Evolutionary conservation across 2,329 filamentous ascomycete species (phyloP).

Genomic region (Sporothrix phasma): DNA sequence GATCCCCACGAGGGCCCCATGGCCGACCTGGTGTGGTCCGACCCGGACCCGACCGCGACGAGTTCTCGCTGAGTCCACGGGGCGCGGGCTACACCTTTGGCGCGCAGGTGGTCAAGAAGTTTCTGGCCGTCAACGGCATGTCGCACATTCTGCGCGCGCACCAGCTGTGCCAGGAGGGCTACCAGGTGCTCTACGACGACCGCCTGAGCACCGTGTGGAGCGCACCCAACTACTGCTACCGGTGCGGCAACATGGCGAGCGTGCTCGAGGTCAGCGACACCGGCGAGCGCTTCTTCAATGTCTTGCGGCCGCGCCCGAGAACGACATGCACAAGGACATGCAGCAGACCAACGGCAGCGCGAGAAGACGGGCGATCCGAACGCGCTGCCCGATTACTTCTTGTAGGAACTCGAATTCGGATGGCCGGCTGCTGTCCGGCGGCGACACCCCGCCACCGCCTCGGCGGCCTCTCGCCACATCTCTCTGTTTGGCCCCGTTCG

Average conservation of each 20-base stretch:
- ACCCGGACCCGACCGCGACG: slow-evolving; percentile 93
- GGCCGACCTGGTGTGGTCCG: slow-evolving; percentile 98
- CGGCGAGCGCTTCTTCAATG: slow-evolving; percentile 92
- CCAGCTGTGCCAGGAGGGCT: slow-evolving; percentile 95
- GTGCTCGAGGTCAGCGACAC: slow-evolving; percentile 92
- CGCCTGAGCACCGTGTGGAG: slow-evolving; percentile 94
- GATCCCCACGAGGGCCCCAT: slow-evolving; percentile 96
- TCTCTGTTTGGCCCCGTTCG: too few relatives aligned
- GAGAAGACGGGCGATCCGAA: slow-evolving; percentile 59
- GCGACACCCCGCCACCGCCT: too few relatives aligned
- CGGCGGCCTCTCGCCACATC: too few relatives aligned
- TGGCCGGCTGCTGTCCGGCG: too few relatives aligned
- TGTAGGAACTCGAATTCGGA: too few relatives aligned
- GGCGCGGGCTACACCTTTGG: slow-evolving; percentile 97
- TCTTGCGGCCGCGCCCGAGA: slow-evolving; percentile 92
- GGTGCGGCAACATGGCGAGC: slow-evolving; percentile 94
- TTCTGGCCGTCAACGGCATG: slow-evolving; percentile 94
- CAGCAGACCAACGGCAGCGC: slow-evolving; percentile 39
- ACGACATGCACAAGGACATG: slow-evolving; percentile 80
- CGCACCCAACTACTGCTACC: slow-evolving; percentile 90
- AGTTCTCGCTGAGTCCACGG: slow-evolving; percentile 87
- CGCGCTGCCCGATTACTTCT: slow-evolving; percentile 60
- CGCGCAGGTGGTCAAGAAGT: slow-evolving; percentile 96
- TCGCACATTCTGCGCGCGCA: slow-evolving; percentile 96
- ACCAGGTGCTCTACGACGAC: slow-evolving; percentile 93